Base-by-base conservation (phyloP, 2,329 filamentous ascomycete species). In the Fusarium stilboides region DNA sequence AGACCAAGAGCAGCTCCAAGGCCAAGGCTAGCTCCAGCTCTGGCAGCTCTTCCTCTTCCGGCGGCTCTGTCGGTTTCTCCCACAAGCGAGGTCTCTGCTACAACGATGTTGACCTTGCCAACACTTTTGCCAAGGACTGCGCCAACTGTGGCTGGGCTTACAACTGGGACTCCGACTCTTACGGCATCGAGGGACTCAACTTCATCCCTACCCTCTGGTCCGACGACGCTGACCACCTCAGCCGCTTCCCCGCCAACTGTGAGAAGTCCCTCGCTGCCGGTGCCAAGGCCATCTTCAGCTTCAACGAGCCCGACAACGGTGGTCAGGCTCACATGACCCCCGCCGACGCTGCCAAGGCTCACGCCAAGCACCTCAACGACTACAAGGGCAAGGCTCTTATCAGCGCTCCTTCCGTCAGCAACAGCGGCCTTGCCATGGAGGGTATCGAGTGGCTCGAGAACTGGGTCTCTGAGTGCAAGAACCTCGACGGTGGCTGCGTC, bases 241-340 rank as follows among this genome's bases (percentile, higher is more conserved):
- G 71, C 55, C 76, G 74, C 72, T 93, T 90, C 89, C 70, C 74
- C 33, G 45, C 63, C 15, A 83, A 85, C 65, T 88, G 85, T 45
- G 76, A 84, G 54, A 75, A 78, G 17, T 87, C 87, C 65, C 85
- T 92, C 65, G 71, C 77, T 51, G 76, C 77, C 14, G 90, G 90
- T 57, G 80, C 85, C 69, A 86, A 83, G 66, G 82, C 85, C 72
- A 78, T 92, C 57, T 84, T 92, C 75, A 84, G 85, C 77, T 92
- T 92, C 86, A 93, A 93, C 84, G 91, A 93, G 84, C 89, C 89
- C 45, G 91, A 93, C 78, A 84, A 85, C 66, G 70, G 71, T 14
- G 76, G 76, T n/a, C 90, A 92, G 80, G 81, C 88, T 72, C 87
- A 90, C 82, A 76, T 91, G 76, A 77, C 79, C 24, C 80, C 88